phyloP scores from a whole-genome alignment of 176 grass and related monocot genomes.

The Triticum monococcum region DNA sequence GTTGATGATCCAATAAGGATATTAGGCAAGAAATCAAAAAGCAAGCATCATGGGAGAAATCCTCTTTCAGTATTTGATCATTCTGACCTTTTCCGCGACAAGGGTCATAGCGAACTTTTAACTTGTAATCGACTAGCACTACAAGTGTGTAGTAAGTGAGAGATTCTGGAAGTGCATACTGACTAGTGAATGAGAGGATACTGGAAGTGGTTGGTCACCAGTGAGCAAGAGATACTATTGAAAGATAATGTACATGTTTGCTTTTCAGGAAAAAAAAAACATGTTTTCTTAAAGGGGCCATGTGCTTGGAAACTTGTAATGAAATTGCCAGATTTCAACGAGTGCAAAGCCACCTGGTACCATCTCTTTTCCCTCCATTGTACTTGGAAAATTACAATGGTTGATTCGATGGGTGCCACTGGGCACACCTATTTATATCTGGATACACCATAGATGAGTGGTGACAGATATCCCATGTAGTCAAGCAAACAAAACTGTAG shows the following conservation, averaged over 20 bases:
- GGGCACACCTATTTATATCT: not conserved
- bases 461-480: not conserved
- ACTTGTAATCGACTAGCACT: too few relatives aligned
- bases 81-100: too few relatives aligned
- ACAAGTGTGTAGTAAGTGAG: too few relatives aligned
- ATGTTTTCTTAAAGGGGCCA: not conserved
- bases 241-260: not conserved
- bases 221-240: not conserved
- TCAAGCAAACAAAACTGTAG: not conserved
- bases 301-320: not conserved
- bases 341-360: not conserved
- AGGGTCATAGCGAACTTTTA: too few relatives aligned
- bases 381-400: not conserved
- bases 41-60: too few relatives aligned
- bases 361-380: not conserved
- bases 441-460: not conserved
- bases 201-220: not conserved
- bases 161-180: not conserved
- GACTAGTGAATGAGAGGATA: not conserved
- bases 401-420: not conserved
- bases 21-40: too few relatives aligned
- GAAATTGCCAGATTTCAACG: not conserved
- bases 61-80: too few relatives aligned
- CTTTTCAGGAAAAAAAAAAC: not conserved
- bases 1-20: too few relatives aligned